Evolutionary conservation across 2,329 filamentous ascomycete species (phyloP).

Genomic region (Domatiomyces catenatus): DNA sequence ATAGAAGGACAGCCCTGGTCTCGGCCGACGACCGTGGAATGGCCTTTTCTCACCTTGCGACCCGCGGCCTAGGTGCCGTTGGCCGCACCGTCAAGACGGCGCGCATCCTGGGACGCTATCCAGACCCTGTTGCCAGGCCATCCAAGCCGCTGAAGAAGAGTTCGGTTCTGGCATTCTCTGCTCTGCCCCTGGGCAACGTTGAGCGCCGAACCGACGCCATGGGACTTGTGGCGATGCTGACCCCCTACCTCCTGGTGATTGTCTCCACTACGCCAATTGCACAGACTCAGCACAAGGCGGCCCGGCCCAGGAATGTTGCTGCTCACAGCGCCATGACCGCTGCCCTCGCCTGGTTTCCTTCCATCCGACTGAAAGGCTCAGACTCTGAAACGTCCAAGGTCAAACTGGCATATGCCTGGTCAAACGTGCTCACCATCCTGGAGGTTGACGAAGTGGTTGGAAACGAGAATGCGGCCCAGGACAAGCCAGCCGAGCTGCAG

Average conservation of each 20-base stretch:
- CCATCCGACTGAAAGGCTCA: conserved; percentile 72
- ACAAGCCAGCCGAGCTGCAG: conserved; percentile 60
- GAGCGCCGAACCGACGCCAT: conserved; percentile 75
- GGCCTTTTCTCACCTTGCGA: conserved; percentile 95
- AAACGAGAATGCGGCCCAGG: conserved; percentile 45
- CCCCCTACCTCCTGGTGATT: conserved; percentile 86
- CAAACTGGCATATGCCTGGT: conserved; percentile 96
- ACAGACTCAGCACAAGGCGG: conserved; percentile 88
- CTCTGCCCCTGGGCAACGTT: conserved; percentile 83
- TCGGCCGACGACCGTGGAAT: conserved; percentile 91
- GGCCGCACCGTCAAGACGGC: conserved; percentile 77
- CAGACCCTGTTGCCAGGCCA: conserved; percentile 46
- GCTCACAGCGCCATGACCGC: conserved; percentile 87
- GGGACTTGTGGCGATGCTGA: conserved; percentile 87
- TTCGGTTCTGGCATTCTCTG: conserved; percentile 81
- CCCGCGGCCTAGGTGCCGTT: conserved; percentile 72
- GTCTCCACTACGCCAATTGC: conserved; percentile 94
- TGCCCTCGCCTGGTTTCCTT: conserved; percentile 92
- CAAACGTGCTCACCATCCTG: conserved; percentile 84
- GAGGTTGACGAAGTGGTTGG: conserved; percentile 62
- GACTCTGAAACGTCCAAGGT: conserved; percentile 52
- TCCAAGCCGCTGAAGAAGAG: conserved; percentile 72
- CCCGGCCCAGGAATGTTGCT: conserved; percentile 76
- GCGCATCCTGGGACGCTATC: conserved; percentile 81
- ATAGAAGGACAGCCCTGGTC: conserved; percentile 80